These are phyloP conservation scores for Neurospora sp. DNA, from an alignment of 495 filamentous ascomycete species.

Conservation along the genomic window DNA sequence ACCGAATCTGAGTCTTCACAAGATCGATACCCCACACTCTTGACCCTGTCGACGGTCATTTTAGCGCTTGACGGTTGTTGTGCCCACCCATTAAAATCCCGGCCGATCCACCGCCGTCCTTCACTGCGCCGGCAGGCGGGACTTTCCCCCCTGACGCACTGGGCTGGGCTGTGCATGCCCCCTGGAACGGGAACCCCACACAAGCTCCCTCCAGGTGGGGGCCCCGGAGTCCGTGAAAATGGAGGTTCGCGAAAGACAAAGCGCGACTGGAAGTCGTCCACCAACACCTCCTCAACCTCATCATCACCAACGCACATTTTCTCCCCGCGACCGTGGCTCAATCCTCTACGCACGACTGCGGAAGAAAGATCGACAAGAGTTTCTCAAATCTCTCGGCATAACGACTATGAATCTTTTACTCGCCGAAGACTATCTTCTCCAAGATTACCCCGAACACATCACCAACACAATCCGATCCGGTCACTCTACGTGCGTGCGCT, in stretches of 20 bases:
- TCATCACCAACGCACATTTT: background rate
- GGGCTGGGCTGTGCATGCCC: background rate
- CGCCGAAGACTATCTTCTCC: slow-evolving; percentile 57
- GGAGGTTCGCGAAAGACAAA: background rate
- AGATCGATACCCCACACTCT: background rate
- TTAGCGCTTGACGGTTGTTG: background rate
- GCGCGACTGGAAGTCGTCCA: background rate
- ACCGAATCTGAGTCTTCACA: background rate
- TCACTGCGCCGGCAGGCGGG: background rate
- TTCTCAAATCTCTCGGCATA: background rate
- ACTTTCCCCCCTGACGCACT: background rate
- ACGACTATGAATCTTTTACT: slow-evolving; percentile 40
- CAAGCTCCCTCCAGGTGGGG: background rate
- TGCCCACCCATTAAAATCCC: background rate
- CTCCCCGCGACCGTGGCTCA: background rate
- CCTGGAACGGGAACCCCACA: background rate
- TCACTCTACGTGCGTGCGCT: slow-evolving; percentile 60
- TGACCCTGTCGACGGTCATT: background rate
- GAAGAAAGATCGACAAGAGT: background rate
- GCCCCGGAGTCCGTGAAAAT: background rate
- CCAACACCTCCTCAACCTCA: background rate
- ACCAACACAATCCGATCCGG: slow-evolving; percentile 72
- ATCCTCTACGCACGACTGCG: slow-evolving; percentile 6
- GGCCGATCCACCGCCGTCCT: background rate
- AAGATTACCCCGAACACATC: slow-evolving; percentile 88